A percentile compares a stretch with the other conserved stretches of the same genome.
These are phyloP conservation scores for Trypanosoma scelopori DNA, from an alignment of 208 protist species.

Conservation along the genomic window DNA sequence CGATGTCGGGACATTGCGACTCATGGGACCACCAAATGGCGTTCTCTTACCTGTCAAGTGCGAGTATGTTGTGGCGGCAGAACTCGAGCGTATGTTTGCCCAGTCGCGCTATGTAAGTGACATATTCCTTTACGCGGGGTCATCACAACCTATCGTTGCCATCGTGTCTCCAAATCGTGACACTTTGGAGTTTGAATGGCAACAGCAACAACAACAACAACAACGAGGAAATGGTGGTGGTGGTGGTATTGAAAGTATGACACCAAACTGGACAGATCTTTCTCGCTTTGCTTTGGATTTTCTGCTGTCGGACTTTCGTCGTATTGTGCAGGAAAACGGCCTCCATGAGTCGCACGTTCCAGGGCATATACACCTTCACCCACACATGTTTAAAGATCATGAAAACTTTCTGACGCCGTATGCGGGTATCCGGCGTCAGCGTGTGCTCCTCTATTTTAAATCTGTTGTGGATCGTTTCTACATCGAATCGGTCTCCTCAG, in stretches of 20 bases:
- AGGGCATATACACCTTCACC: constrained; percentile 77
- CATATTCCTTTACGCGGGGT: constrained; percentile 82
- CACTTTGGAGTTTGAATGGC: constrained; percentile 85
- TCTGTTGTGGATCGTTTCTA: constrained; percentile 68
- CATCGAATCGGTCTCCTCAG: not conserved
- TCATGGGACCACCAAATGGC: constrained; percentile 62
- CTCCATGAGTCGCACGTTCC: constrained; percentile 71
- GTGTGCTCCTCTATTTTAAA: constrained; percentile 70
- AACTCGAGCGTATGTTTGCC: constrained; percentile 71
- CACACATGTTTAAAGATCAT: constrained; percentile 84
- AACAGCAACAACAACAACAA: constrained; percentile 32
- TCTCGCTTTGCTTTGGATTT: constrained; percentile 56
- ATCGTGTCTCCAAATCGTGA: constrained; percentile 85
- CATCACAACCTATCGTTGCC: constrained; percentile 71
- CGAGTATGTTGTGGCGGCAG: constrained; percentile 64
- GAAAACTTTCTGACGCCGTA: constrained; percentile 76
- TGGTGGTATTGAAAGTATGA: constrained; percentile 2
- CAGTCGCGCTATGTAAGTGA: constrained; percentile 84
- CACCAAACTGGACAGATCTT: constrained; percentile 68
- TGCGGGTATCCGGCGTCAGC: constrained; percentile 56
- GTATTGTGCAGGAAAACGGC: constrained; percentile 48
- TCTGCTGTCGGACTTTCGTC: constrained; percentile 55
- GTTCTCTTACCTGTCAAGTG: constrained; percentile 82
- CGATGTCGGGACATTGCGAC: constrained; percentile 50
- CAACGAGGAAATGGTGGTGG: not conserved